Evolutionary conservation across 352 stramenopile species (phyloP), one percentile per base, ranked within the genome.

Genomic region (Pilasporangium apinafurcum): DNA sequence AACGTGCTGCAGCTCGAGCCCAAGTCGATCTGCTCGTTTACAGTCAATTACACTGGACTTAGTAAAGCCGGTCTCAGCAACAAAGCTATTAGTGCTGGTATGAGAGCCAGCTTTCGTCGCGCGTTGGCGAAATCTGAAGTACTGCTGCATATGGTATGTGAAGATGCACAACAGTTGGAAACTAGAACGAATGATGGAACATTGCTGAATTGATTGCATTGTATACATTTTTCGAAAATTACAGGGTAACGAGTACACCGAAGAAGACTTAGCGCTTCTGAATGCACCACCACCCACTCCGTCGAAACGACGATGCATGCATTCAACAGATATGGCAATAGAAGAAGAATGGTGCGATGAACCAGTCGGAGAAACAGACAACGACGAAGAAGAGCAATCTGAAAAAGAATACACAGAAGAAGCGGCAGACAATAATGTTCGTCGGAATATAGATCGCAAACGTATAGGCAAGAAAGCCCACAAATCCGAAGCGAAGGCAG

Each of bases 131-230:
- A 67, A 66, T 4, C 21, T 47, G 9, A 34, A 68, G 26, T n/a
- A n/a, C 34, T 83, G 31, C 41, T 81, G 43, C 70, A 83, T 36
- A 53, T 76, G 62, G 68, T 80, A 43, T 37, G 62, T 29, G 8
- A 7, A n/a, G n/a, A n/a, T n/a, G n/a, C n/a, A n/a, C n/a, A n/a
- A n/a, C n/a, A n/a, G n/a, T n/a, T n/a, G n/a, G n/a, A n/a, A n/a
- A n/a, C n/a, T n/a, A n/a, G n/a, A n/a, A n/a, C n/a, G n/a, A n/a
- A n/a, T n/a, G n/a, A n/a, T n/a, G n/a, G n/a, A n/a, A n/a, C n/a
- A n/a, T n/a, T n/a, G n/a, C n/a, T n/a, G n/a, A n/a, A n/a, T n/a
- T 26, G 22, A 4, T 13, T 28, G 7, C 21, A 2, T 45, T 31
- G 10, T 21, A 16, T 44, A 22, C 1, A 41, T 24, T 5, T 26